Evolutionary conservation across 768 basidiomycete genomes (phyloP), one percentile per base, ranked within the genome.

Genomic region (Asterophora parasitica): DNA sequence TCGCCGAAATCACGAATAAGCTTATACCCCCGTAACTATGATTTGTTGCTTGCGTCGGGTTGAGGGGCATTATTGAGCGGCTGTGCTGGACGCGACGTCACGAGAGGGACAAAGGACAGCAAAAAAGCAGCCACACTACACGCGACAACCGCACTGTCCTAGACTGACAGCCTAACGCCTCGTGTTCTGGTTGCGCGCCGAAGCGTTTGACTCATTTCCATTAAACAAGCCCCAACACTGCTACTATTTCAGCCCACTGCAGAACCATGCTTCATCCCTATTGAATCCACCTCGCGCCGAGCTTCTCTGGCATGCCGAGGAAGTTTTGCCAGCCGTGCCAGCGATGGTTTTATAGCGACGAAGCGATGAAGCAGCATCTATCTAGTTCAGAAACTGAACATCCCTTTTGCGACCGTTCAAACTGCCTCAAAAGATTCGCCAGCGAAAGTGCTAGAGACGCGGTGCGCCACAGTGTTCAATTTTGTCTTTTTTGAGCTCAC

Each of bases 351-450:
- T 13, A 20, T 11, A 34, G 35, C 12, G 33, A 66, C 41, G 69
- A 72, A 45, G 70, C 70, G 0, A 51, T 70, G 10, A 53, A 64
- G 17, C 70, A 72, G 42, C 70, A 72, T 48, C 58, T 70, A 46
- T 63, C 64, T 45, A 65, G 60, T 27, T 68, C 66, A 6, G 61
- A 63, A 35, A 57, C 64, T 5, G 58, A 56, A 42, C 70, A 72
- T 41, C 70, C 70, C 1, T 64, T 64, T 44, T 72, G 70, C 51
- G 50, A 54, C 6, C 41, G 44, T 7, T 32, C 32, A 13, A 16
- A 33, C 32, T 72, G 70, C 38, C 67, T 67, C 54, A 58, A 68
- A 4, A 17, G 69, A n/a, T 72, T 72, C 43, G 54, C 60, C 7
- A 53, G 66, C 39, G 58, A 64, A 45, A 58, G 59, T 7, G 71